phyloP scores from a whole-genome alignment of 805 yeast species.

The Lachancea meyersii region DNA sequence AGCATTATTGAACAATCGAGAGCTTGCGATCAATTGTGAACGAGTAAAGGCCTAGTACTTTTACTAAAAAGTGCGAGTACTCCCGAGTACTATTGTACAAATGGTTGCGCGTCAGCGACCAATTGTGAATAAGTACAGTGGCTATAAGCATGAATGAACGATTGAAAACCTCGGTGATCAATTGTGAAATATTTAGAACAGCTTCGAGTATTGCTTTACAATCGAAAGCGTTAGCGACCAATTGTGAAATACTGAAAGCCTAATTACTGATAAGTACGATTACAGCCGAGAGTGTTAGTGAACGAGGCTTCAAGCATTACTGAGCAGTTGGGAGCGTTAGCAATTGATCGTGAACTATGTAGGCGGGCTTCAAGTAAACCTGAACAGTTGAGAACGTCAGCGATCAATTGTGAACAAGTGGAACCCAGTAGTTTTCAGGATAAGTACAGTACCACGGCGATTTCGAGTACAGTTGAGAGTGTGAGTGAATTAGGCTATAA shows the following conservation, averaged over 20 bases:
- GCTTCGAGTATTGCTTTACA: neutral
- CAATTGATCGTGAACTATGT: neutral
- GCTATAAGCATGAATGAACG: neutral
- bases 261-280: too few species aligned
- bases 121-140: neutral
- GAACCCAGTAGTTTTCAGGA: too few species aligned
- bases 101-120: too few species aligned
- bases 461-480: too few species aligned
- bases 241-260: neutral
- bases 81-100: too few species aligned
- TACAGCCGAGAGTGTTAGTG: neutral
- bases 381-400: neutral
- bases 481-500: too few species aligned
- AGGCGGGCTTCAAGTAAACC: neutral
- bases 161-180: neutral
- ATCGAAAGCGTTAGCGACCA: neutral
- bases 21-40: too few species aligned
- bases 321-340: neutral
- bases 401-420: neutral
- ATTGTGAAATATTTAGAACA: neutral
- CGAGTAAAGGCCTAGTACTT: too few species aligned
- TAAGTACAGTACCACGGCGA: too few species aligned
- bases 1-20: too few species aligned
- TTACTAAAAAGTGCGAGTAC: too few species aligned
- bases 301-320: neutral